A percentile compares a stretch with the other conserved stretches of the same genome.
Evolutionary conservation across 352 stramenopile species (phyloP).

Genomic region (Phytophthora foliorum): DNA sequence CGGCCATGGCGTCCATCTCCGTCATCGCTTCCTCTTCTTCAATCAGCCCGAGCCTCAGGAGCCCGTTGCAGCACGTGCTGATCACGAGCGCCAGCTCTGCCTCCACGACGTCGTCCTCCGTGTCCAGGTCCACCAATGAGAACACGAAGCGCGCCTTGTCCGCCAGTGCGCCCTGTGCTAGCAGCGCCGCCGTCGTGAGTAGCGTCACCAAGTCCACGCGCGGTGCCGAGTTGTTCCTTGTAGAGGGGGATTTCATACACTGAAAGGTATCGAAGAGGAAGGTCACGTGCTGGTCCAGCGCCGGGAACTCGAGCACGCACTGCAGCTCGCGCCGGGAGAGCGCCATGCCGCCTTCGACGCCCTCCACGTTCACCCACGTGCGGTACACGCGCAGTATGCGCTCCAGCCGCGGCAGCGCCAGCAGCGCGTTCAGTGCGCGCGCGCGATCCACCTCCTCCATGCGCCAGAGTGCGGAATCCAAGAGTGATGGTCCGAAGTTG

Average conservation of each 20-base stretch:
- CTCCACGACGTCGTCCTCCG: constrained; percentile 80
- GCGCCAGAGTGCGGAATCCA: constrained; percentile 16
- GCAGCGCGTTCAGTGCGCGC: constrained; percentile 49
- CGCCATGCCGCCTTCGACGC: constrained; percentile 68
- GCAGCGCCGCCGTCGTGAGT: constrained; percentile 48
- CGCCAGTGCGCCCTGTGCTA: constrained; percentile 60
- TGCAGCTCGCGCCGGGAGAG: constrained; percentile 72
- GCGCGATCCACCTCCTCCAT: constrained; percentile 45
- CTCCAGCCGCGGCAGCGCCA: constrained; percentile 62
- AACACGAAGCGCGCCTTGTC: constrained; percentile 73
- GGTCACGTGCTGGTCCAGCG: constrained; percentile 35
- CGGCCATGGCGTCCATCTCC: constrained; percentile 59
- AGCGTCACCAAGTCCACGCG: constrained; percentile 71
- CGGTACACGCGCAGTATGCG: constrained; percentile 67
- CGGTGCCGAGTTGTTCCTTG: not conserved
- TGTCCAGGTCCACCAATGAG: constrained; percentile 74
- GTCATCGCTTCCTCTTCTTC: constrained; percentile 13
- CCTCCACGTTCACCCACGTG: constrained; percentile 59
- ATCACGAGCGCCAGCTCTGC: constrained; percentile 76
- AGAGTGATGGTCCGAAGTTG: constrained; percentile 25
- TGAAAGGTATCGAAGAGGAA: constrained; percentile 68
- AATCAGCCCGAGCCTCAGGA: constrained; percentile 49
- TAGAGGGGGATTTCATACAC: not conserved
- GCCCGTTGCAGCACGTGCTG: constrained; percentile 55
- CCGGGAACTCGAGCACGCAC: constrained; percentile 66